Conservation (phyloP, 2,329 filamentous ascomycete species). For the Ciborinia camelliae region DNA sequence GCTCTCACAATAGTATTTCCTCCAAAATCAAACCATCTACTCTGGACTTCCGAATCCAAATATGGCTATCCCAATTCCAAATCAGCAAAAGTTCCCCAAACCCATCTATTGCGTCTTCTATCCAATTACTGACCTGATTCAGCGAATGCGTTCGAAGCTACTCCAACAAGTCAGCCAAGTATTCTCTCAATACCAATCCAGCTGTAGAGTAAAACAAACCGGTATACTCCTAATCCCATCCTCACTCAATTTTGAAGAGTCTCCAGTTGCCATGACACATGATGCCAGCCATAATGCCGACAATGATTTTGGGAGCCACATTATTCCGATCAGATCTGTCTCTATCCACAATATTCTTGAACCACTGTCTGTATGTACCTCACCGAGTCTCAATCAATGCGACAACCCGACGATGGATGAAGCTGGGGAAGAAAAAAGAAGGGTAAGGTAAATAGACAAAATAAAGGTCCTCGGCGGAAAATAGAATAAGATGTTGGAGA, state of each 20-base stretch:
- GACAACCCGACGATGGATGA: background rate
- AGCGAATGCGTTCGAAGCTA: slow-evolving; percentile 87
- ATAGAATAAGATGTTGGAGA: background rate
- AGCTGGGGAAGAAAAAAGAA: background rate
- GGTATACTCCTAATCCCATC: slow-evolving; percentile 60
- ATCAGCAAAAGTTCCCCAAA: slow-evolving; percentile 20
- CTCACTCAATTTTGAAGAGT: slow-evolving; percentile 35
- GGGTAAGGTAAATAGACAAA: slow-evolving; percentile 12
- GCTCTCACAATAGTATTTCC: slow-evolving; percentile 83
- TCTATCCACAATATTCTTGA: slow-evolving; percentile 11
- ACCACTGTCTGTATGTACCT: background rate
- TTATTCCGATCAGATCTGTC: slow-evolving; percentile 24
- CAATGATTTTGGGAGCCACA: slow-evolving; percentile 34
- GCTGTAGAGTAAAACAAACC: slow-evolving; percentile 43
- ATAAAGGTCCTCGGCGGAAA: background rate
- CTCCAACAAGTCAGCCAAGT: slow-evolving; percentile 23
- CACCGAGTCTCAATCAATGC: background rate
- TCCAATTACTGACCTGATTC: slow-evolving; percentile 58
- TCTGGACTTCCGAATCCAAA: slow-evolving; percentile 96
- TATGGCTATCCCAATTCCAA: slow-evolving; percentile 64
- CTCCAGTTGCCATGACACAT: slow-evolving; percentile 38
- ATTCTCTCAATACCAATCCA: background rate
- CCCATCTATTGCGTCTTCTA: background rate
- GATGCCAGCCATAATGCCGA: slow-evolving; percentile 38
- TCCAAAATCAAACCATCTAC: slow-evolving; percentile 98